Evolutionary conservation across 2,329 filamentous ascomycete species (phyloP).

Genomic region (Colletotrichum aenigma): DNA sequence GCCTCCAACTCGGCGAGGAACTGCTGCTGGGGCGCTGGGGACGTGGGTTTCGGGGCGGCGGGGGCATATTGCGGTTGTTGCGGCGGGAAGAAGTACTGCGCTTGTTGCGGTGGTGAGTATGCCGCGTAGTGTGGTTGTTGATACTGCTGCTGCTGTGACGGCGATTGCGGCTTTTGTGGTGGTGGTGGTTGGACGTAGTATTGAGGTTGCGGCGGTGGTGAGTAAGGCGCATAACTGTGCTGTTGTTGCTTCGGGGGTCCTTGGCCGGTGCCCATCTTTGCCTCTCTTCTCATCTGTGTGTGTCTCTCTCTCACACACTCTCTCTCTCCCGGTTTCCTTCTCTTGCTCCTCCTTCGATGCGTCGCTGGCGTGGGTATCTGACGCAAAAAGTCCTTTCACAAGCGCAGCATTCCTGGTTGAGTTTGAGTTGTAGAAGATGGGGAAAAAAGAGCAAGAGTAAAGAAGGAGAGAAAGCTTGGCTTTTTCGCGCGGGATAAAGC

Average conservation of each 20-base stretch:
- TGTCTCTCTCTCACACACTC: not conserved
- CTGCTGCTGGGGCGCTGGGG: not conserved
- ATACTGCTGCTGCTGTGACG: not conserved
- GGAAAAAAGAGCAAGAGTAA: not conserved
- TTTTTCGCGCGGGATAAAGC: not conserved
- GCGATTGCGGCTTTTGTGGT: not conserved
- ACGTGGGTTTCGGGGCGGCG: not conserved
- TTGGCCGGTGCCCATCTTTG: conserved; percentile 8
- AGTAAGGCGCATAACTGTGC: not conserved
- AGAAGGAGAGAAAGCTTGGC: not conserved
- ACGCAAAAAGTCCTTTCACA: not conserved
- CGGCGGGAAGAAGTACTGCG: conserved; percentile 9
- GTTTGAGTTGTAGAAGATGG: not conserved
- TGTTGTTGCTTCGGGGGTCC: not conserved
- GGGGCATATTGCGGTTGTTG: conserved; percentile 6
- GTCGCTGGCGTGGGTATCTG: not conserved
- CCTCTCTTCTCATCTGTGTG: not conserved
- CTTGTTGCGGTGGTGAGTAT: conserved; percentile 6
- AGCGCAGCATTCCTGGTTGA: not conserved
- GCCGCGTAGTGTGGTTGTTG: not conserved
- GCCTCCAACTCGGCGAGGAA: conserved; percentile 21
- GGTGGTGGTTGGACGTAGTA: not conserved
- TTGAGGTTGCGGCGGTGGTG: conserved; percentile 5
- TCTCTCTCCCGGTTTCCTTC: not conserved
- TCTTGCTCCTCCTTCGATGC: not conserved